Percentiles rank a stretch among this genome's conserved stretches.
Evolutionary conservation across 805 yeast genomes (phyloP).

Genomic region (Sugiyamaella smithiae): DNA sequence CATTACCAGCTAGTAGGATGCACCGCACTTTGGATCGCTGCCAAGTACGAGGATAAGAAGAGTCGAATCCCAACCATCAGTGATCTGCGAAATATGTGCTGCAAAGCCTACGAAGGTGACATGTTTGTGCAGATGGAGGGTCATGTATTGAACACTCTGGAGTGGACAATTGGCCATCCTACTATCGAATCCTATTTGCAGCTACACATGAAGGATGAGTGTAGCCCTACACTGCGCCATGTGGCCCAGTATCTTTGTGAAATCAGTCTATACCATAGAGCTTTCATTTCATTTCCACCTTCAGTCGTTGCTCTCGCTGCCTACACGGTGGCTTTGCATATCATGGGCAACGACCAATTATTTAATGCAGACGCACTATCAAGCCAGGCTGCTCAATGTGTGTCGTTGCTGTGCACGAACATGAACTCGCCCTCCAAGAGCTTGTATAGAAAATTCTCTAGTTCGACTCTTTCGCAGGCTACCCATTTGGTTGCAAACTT

Average conservation of each 20-base stretch:
- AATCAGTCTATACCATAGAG: conserved; percentile 35
- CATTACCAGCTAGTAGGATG: conserved; percentile 90
- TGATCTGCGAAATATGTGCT: conserved; percentile 72
- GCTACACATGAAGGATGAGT: conserved; percentile 21
- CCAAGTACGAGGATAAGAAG: conserved; percentile 75
- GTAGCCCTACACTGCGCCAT: conserved; percentile 22
- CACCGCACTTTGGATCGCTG: conserved; percentile 89
- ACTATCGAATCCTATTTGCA: conserved; percentile 46
- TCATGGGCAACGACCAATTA: conserved; percentile 16
- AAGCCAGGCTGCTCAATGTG: conserved; percentile 30
- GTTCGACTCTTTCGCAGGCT: conserved; percentile 31
- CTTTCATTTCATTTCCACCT: conserved; percentile 30
- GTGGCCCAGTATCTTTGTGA: conserved; percentile 39
- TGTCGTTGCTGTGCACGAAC: conserved; percentile 35
- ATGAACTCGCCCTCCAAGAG: conserved; percentile 36
- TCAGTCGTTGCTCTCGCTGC: conserved; percentile 39
- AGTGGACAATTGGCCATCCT: conserved; percentile 71
- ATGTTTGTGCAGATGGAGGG: conserved; percentile 75
- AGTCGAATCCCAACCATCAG: conserved; percentile 70
- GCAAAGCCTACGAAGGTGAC: conserved; percentile 57
- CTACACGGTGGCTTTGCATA: conserved; percentile 23
- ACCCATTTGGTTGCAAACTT: conserved; percentile 33
- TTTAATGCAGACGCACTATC: conserved; percentile 20
- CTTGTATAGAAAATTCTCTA: conserved; percentile 39
- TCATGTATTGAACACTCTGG: conserved; percentile 67